Evolutionary conservation across 345 rosid genomes (phyloP).

Genomic region (Passiflora organensis): DNA sequence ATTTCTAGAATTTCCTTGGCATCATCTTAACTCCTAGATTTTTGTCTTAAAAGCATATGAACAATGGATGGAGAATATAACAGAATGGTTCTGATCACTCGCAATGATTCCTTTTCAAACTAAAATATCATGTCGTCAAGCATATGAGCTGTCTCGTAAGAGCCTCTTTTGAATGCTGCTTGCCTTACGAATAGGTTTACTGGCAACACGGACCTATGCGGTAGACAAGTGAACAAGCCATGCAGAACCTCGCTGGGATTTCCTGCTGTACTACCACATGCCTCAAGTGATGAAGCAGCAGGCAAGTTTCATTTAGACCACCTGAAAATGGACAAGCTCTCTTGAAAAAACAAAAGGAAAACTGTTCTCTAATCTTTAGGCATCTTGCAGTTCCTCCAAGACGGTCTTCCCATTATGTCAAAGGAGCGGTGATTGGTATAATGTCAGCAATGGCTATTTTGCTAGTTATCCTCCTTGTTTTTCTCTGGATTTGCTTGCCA

Average conservation of each 20-base stretch:
- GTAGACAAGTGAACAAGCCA: conserved; percentile 80
- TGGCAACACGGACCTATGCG: conserved; percentile 87
- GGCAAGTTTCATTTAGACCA: conserved; percentile 35
- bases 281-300: conserved; percentile 70
- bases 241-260: conserved; percentile 96
- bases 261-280: conserved; percentile 93
- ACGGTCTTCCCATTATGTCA: conserved; percentile 74
- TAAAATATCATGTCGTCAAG: too few relatives aligned
- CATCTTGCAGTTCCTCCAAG: conserved; percentile 49
- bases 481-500: conserved; percentile 66
- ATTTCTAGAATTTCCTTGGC: too few relatives aligned
- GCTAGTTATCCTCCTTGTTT: conserved; percentile 57
- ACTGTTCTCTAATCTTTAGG: too few relatives aligned
- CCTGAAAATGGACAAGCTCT: too few relatives aligned
- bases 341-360: too few relatives aligned
- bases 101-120: too few relatives aligned
- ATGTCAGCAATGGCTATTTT: conserved; percentile 70
- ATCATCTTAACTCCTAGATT: too few relatives aligned
- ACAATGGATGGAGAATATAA: too few relatives aligned
- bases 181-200: conserved; percentile 41
- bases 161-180: conserved; percentile 6
- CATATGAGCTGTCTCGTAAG: too few relatives aligned
- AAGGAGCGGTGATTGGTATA: conserved; percentile 79
- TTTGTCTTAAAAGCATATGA: too few relatives aligned
- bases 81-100: too few relatives aligned